Evolutionary conservation across 2,329 filamentous ascomycete genomes (phyloP), one percentile per base, ranked within the genome.

Genomic region (Stenocarpella maydis): DNA sequence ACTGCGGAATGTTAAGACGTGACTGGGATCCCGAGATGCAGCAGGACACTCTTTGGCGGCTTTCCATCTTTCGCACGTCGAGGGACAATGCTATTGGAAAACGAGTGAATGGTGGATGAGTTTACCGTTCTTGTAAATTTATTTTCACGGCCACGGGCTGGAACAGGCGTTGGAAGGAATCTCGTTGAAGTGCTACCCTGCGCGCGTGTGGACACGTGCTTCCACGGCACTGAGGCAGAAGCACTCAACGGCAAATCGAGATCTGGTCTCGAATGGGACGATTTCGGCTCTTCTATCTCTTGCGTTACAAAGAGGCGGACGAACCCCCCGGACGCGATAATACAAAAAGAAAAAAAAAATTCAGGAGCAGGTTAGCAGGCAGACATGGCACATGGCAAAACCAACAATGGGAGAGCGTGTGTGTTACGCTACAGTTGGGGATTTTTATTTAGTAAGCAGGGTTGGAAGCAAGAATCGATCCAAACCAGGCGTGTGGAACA

Each of bases 111-210:
- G 39, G 39, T 63, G 41, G 49, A 39, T 50, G 49, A 41, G 47
- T 31, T 55, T 64, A 67, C 21, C 52, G 54, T 69, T 71, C 63
- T 66, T 71, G 69, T 69, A 69, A 58, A 71, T 71, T 71, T 68
- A 63, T 63, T 64, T n/a, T 60, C 53, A 52, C 34, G 49, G 39
- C 49, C 53, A 67, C 55, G 15, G 63, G 34, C 69, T 69, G 54
- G 49, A 69, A 52, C 60, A 64, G 67, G 69, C 63, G 67, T 71
- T 71, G 24, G n/a, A 55, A 49, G 53, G 67, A 63, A 37, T 26
- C 49, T 19, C 5, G 37, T 45, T 39, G 34, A 69, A 17, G 34
- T 45, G 41, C 47, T 55, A 61, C n/a, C 28, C 41, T 43, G 41
- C 37, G 49, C n/a, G 39, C 43, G n/a, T 10, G n/a, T 67, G 41